These are phyloP conservation scores for Talaromyces sp. DNA, from an alignment of 2,329 filamentous ascomycete species.

Conservation along the genomic window DNA sequence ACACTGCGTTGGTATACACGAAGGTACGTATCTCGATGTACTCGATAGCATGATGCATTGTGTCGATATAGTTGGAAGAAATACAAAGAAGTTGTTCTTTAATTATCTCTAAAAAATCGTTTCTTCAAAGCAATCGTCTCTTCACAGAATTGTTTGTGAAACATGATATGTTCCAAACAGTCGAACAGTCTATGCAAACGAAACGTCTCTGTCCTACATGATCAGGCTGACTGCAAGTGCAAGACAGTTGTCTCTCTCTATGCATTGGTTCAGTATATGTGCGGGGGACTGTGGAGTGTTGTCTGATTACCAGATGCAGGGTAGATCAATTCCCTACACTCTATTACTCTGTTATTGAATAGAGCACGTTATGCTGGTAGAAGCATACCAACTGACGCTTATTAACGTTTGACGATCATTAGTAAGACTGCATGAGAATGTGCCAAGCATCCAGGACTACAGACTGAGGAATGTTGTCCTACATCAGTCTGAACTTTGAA, in stretches of 20 bases:
- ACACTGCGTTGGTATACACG: background rate
- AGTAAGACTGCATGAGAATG: background rate
- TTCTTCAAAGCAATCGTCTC: background rate
- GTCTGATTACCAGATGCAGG: background rate
- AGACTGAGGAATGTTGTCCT: background rate
- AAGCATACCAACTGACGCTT: background rate
- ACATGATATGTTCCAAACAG: background rate
- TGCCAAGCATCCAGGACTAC: slow-evolving; percentile 2
- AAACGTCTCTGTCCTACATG: background rate
- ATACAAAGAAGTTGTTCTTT: background rate
- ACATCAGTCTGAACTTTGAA: background rate
- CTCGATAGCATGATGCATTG: background rate
- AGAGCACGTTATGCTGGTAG: background rate
- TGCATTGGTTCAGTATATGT: background rate
- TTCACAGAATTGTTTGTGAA: background rate
- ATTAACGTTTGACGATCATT: background rate
- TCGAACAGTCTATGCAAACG: background rate
- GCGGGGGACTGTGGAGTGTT: background rate
- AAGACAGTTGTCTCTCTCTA: background rate
- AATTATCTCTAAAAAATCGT: background rate
- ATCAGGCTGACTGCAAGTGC: background rate
- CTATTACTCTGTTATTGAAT: background rate
- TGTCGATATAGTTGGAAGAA: background rate
- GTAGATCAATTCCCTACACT: background rate
- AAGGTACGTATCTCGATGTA: background rate